These are phyloP conservation scores for Acer campestre DNA, from an alignment of 345 rosid genomes.

Conservation along the genomic window DNA sequence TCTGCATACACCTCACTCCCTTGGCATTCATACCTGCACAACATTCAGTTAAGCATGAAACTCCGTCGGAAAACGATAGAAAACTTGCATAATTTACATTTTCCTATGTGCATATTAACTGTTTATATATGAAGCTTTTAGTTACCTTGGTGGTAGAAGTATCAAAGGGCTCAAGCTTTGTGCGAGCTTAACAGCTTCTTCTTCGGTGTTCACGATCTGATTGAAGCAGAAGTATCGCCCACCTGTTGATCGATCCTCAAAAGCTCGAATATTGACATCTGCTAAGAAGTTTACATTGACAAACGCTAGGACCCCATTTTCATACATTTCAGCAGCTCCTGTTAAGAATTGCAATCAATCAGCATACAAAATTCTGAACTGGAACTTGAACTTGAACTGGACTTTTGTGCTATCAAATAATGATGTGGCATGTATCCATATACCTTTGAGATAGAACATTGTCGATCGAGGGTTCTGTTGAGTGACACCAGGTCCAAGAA, in stretches of 20 bases:
- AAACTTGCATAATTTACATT: background rate
- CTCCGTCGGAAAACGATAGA: background rate
- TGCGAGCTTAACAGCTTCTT: constrained; percentile 63
- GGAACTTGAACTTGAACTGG: background rate
- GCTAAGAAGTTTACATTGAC: constrained; percentile 66
- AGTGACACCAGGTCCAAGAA: constrained; percentile 66
- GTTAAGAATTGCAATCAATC: background rate
- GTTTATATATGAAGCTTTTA: background rate
- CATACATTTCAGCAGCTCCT: constrained; percentile 90
- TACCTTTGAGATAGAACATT: constrained; percentile 84
- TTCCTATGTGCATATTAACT: background rate
- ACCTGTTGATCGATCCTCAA: constrained; percentile 61
- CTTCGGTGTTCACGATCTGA: constrained; percentile 59
- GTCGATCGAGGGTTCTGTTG: constrained; percentile 69
- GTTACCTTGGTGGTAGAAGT: constrained; percentile 64
- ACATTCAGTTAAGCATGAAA: background rate
- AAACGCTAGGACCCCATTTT: constrained; percentile 69
- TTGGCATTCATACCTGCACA: constrained; percentile 57
- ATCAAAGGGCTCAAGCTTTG: constrained; percentile 64
- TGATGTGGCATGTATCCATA: background rate
- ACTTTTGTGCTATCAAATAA: background rate
- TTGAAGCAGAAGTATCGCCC: constrained; percentile 88
- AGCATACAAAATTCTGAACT: background rate
- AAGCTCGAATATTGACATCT: constrained; percentile 69
- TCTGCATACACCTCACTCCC: constrained; percentile 58